Evolutionary conservation across 768 basidiomycete species (phyloP), one percentile per base, ranked within the genome.

Genomic region (Calvatia gigantea): DNA sequence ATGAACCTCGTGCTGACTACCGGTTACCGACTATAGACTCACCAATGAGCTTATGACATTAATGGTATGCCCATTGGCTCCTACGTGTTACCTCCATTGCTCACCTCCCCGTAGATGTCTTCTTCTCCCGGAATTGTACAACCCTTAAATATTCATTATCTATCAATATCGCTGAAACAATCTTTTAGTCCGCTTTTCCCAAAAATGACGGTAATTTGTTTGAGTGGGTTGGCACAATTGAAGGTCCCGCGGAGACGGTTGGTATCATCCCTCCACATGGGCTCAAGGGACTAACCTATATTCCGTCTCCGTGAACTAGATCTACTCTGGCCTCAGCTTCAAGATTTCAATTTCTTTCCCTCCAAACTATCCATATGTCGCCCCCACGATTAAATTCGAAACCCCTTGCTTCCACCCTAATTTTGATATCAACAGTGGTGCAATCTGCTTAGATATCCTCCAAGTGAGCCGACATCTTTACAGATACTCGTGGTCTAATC

Each of bases 321-420:
- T 91, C 56, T 94, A 94, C 61, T 82, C 81, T 38, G 90, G 86
- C 12, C 75, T 94, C 51, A 79, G 80, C 19, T 95, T 90, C 77
- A 87, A 87, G 62, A 89, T 96, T 62, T 83, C 84, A 7, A 90
- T 96, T 51, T 77, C 82, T 11, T 96, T 94, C 73, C 92, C 91
- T 6, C 72, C 86, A 57, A 91, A 91, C 67, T 96, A 95, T 65
- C 94, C 94, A 17, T 94, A 91, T 69, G 84, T 85, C 8, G 78
- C 94, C 3, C 94, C 94, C 0, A 75, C 80, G 7, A 91, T 96
- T 70, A 89, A 87, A 66, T 96, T 94, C 62, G 90, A 91, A 49
- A 85, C 91, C 4, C 89, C 91, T 5, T 94, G 92, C 73, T 95
- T 82, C 73, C 93, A 96, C 64, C 93, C 94, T 6, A 95, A 95